phyloP scores from a whole-genome alignment of 352 stramenopile genomes.

The Phytophthora kernoviae region DNA sequence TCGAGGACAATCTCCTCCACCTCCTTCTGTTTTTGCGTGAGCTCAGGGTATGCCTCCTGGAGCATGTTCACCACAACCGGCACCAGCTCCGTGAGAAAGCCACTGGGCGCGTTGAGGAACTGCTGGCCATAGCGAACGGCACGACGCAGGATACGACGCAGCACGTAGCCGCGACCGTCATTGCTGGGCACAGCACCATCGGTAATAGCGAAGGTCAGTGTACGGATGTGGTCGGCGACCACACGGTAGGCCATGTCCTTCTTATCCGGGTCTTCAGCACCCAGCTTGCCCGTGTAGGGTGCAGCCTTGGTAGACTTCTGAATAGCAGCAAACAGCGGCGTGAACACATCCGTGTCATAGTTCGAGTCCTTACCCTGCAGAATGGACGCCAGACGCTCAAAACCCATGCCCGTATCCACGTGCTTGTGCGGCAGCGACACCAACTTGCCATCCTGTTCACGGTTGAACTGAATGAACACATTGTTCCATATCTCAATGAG shows the following conservation, averaged over 20 bases:
- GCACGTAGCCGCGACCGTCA: conserved; percentile 98
- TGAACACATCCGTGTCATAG: conserved; percentile 99
- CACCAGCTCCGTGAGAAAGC: conserved; percentile 96
- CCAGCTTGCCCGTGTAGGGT: conserved; percentile 85
- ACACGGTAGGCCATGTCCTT: conserved; percentile 94
- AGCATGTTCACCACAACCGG: conserved; percentile 94
- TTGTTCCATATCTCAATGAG: conserved; percentile 99
- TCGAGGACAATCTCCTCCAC: conserved; percentile 96
- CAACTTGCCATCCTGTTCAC: conserved; percentile 90
- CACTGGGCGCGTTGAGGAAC: conserved; percentile 94
- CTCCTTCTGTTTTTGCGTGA: conserved; percentile 89
- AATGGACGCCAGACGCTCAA: conserved; percentile 94
- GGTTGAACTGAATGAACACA: conserved; percentile 99
- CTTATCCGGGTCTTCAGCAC: conserved; percentile 88
- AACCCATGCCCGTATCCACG: conserved; percentile 99
- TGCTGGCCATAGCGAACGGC: conserved; percentile 98
- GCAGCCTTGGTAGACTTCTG: conserved; percentile 78
- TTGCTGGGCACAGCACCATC: conserved; percentile 97
- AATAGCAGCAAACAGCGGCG: conserved; percentile 95
- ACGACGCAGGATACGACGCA: conserved; percentile 97
- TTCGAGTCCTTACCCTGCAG: conserved; percentile 95
- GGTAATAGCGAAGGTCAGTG: conserved; percentile 97
- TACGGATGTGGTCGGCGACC: conserved; percentile 98
- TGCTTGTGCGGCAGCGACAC: conserved; percentile 94
- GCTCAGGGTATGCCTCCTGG: conserved; percentile 95